Conservation (phyloP, 192 early-diverging fungal genomes). For the Coemansia javaensis region DNA sequence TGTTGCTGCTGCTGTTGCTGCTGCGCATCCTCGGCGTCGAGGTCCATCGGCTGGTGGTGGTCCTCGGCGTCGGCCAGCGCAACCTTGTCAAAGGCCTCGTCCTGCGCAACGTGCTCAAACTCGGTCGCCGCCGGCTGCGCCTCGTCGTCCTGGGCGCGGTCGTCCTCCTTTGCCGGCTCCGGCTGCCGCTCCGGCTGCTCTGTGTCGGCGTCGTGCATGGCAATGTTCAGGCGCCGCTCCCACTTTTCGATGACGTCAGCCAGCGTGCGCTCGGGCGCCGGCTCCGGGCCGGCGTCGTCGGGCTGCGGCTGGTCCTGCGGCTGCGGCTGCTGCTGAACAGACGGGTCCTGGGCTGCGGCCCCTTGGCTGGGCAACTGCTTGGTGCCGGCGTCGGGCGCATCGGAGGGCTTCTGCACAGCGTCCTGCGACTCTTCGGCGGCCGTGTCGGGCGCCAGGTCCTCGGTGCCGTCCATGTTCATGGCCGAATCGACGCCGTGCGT, state of each 20-base stretch:
- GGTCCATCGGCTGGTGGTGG: conserved; percentile 61
- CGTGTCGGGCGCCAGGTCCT: conserved; percentile 32
- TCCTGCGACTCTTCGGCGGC: conserved; percentile 28
- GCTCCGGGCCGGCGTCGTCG: conserved; percentile 42
- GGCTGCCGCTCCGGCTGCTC: conserved; percentile 45
- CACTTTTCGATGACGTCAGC: conserved; percentile 93
- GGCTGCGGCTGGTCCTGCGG: conserved; percentile 20
- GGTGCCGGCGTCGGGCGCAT: conserved; percentile 20
- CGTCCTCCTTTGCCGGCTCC: conserved; percentile 7
- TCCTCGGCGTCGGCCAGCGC: conserved; percentile 64
- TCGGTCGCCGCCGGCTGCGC: conserved; percentile 18
- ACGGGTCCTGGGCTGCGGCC: background rate
- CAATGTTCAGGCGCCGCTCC: conserved; percentile 75
- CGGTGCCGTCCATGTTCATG: conserved; percentile 54
- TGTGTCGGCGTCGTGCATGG: conserved; percentile 58
- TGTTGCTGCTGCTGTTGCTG: conserved; percentile 2
- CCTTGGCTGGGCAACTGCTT: conserved; percentile 12
- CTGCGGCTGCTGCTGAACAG: conserved; percentile 4
- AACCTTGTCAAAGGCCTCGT: conserved; percentile 62
- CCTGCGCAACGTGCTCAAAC: conserved; percentile 63
- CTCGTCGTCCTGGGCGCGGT: conserved; percentile 4
- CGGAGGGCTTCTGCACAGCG: conserved; percentile 24
- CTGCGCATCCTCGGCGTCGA: conserved; percentile 51
- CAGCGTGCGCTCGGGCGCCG: conserved; percentile 77
- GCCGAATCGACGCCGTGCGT: conserved; percentile 54